phyloP scores from a whole-genome alignment of 495 filamentous ascomycete species.

The Podospora pseudoanserina region DNA sequence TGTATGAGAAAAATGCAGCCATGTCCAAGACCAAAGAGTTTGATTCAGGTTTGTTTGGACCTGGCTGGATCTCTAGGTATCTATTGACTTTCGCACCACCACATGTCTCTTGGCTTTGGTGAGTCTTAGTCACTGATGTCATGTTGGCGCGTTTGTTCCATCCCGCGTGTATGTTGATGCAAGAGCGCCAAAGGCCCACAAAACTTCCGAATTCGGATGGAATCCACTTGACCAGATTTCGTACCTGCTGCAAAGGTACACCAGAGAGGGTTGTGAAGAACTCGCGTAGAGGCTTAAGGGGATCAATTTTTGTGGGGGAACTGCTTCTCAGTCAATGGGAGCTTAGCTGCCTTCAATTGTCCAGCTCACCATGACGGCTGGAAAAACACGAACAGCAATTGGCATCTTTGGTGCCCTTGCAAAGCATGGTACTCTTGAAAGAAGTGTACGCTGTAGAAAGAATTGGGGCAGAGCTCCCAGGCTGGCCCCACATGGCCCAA shows the following conservation, averaged over 20 bases:
- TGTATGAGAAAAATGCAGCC: no score
- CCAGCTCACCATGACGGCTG: neutral
- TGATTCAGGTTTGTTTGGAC: no score
- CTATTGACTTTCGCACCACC: neutral
- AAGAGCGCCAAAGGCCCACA: neutral
- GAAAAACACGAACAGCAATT: neutral
- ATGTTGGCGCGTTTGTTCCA: neutral
- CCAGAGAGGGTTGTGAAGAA: neutral
- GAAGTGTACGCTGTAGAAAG: neutral
- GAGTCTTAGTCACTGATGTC: constrained; percentile 7
- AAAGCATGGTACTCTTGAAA: no score
- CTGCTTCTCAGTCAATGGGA: neutral
- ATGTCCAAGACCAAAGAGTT: no score
- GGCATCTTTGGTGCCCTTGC: neutral
- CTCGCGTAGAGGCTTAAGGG: no score
- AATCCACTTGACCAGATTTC: constrained; percentile 1
- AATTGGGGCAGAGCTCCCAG: constrained; percentile 9
- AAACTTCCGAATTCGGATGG: constrained; percentile 16
- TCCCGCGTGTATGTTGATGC: neutral
- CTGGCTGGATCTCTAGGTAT: no score
- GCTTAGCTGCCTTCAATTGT: neutral
- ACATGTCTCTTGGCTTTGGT: neutral
- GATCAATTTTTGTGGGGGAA: neutral
- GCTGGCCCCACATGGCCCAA: constrained; percentile 21
- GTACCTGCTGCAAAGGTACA: neutral